Percentiles rank a stretch among this genome's conserved stretches.
These are phyloP conservation scores for Volvariella volvacea DNA, from an alignment of 1,284 basidiomycete species.

Conservation along the genomic window DNA sequence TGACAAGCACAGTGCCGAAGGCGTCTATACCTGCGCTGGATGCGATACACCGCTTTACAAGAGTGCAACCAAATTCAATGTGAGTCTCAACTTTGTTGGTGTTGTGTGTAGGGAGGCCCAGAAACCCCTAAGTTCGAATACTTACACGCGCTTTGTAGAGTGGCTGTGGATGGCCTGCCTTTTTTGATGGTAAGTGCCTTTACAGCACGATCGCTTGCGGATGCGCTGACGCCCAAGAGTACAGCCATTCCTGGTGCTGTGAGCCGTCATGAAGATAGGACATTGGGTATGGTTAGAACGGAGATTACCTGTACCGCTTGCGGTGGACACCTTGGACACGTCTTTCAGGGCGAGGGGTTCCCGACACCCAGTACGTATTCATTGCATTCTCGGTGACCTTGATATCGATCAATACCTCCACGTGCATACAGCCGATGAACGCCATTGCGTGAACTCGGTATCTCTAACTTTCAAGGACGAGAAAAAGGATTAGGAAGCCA, in stretches of 20 bases:
- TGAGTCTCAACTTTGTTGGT: constrained; percentile 18
- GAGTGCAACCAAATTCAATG: constrained; percentile 85
- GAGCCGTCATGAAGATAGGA: constrained; percentile 56
- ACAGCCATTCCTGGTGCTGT: constrained; percentile 87
- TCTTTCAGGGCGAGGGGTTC: constrained; percentile 88
- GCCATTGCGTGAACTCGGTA: constrained; percentile 89
- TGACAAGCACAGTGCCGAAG: constrained; percentile 59
- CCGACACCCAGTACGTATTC: constrained; percentile 56
- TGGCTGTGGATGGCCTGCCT: constrained; percentile 97
- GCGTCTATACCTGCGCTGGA: constrained; percentile 71
- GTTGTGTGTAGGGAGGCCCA: too few species aligned
- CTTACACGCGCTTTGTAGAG: constrained; percentile 37
- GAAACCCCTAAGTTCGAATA: too few species aligned
- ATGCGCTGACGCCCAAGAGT: neutral
- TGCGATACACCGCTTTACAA: constrained; percentile 76
- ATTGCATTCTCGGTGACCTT: constrained; percentile 17
- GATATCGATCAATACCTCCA: too few species aligned
- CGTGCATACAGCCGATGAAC: constrained; percentile 57
- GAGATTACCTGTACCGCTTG: constrained; percentile 83
- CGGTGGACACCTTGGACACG: constrained; percentile 89
- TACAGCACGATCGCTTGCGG: neutral
- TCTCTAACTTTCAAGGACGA: constrained; percentile 75
- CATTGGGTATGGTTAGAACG: constrained; percentile 52
- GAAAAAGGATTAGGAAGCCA: constrained; percentile 23
- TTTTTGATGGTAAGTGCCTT: constrained; percentile 69